These are phyloP conservation scores for Parachaetomium inaequale DNA, from an alignment of 495 filamentous ascomycete genomes.

Conservation along the genomic window DNA sequence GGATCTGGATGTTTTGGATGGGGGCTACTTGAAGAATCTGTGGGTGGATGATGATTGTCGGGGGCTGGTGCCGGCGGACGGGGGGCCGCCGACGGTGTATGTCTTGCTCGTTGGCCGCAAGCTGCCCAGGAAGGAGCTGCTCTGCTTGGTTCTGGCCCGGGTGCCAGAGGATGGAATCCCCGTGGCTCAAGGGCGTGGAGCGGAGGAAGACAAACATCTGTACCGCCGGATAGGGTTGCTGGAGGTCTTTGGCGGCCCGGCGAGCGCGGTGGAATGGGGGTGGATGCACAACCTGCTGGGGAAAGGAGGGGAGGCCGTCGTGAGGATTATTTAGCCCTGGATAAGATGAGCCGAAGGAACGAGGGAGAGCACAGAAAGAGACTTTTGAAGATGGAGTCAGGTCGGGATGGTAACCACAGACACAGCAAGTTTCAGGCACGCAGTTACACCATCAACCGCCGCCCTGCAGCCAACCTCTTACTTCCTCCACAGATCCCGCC, in stretches of 20 bases:
- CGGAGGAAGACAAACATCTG: background rate
- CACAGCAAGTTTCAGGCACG: no score
- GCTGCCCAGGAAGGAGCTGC: slow-evolving; percentile 8
- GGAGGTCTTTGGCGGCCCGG: slow-evolving; percentile 14
- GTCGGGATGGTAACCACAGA: no score
- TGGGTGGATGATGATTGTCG: slow-evolving; percentile 18
- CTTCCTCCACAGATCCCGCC: slow-evolving; percentile 65
- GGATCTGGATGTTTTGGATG: slow-evolving; percentile 9
- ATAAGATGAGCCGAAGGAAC: no score
- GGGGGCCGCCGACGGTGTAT: background rate
- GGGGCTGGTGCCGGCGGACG: background rate
- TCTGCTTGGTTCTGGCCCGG: slow-evolving; percentile 6
- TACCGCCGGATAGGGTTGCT: slow-evolving; percentile 13
- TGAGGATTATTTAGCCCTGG: slow-evolving; percentile 11
- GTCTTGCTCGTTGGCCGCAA: slow-evolving; percentile 6
- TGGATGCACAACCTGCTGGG: slow-evolving; percentile 9
- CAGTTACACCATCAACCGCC: no score
- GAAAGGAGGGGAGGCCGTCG: slow-evolving; percentile 8
- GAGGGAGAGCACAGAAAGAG: no score
- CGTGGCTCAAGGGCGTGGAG: background rate
- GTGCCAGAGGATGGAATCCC: background rate
- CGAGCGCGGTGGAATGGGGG: background rate
- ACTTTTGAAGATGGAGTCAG: no score
- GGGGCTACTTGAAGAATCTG: slow-evolving; percentile 15
- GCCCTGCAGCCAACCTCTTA: no score